Base-by-base conservation (phyloP, 2,329 filamentous ascomycete genomes). In the Helotiales sp. region DNA sequence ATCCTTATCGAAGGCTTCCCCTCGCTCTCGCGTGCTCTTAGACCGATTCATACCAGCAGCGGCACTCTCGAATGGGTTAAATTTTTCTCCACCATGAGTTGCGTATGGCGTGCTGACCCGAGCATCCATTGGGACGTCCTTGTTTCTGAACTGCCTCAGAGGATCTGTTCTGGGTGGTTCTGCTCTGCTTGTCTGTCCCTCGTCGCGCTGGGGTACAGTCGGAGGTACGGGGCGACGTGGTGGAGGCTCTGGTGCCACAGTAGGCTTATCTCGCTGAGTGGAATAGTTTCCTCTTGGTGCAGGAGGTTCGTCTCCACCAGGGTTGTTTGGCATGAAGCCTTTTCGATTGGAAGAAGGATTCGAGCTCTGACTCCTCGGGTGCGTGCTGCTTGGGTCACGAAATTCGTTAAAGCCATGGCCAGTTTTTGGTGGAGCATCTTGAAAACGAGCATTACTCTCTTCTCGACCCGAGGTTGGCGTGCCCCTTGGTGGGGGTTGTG, bases 91-190 rank as follows among this genome's bases (percentile, higher is more conserved):
- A 12, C 81, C 77, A 30, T 80, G 76, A 1, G 75, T 78, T 40
- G 77, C 75, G 66, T 86, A 87, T 0, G 83, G 82, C 5, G 80
- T 82, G 63, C 81, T 82, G 54, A 82, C 76, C n/a, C 82, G 77
- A n/a, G 71, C 69, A 58, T 85, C 80, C 42, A 73, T 74, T 1
- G 70, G 70, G 6, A 59, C 31, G 12, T 57, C 48, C 34, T 65
- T 51, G 4, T 79, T 76, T 65, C 75, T 74, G 57, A 82, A 81
- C 51, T 77, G 73, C 22, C 74, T 76, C 40, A 82, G 66, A 1
- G 79, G 79, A 60, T 84, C 79, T 22, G 66, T 54, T 24, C 54
- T 53, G 60, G 84, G 79, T n/a, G 66, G 55, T 25, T 49, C 49
- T 10, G 58, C 51, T 44, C 57, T 60, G 9, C 55, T 51, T n/a